Evolutionary conservation across 192 early-diverging fungal species (phyloP).

Genomic region (Geranomyces variabilis): DNA sequence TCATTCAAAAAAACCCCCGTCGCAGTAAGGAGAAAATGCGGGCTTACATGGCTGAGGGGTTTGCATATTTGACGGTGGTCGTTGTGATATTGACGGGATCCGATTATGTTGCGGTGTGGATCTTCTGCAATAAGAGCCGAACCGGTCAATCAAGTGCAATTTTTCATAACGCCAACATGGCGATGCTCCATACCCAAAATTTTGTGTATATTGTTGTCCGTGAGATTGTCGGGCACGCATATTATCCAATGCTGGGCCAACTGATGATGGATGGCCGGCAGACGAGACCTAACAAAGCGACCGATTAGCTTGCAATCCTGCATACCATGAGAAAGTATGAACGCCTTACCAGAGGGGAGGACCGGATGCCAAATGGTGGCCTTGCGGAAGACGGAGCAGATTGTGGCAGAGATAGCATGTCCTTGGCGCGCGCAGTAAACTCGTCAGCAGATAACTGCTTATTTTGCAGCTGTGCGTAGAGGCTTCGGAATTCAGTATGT

Average conservation of each 20-base stretch:
- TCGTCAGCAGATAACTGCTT: constrained; percentile 10
- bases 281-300: neutral
- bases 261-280: neutral
- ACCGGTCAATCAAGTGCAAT: too few species aligned
- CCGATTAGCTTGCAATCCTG: neutral
- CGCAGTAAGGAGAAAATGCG: too few species aligned
- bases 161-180: too few species aligned
- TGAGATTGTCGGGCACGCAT: neutral
- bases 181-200: neutral
- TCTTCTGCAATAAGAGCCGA: too few species aligned
- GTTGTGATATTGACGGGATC: too few species aligned
- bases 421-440: constrained; percentile 22
- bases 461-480: constrained; percentile 22
- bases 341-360: neutral
- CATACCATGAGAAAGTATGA: neutral
- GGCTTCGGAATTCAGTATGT: constrained; percentile 22
- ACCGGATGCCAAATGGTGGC: neutral
- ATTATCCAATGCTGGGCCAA: neutral
- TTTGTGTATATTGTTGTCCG: neutral
- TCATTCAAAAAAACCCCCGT: too few species aligned
- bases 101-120: too few species aligned
- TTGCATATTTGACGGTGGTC: too few species aligned
- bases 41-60: too few species aligned
- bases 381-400: neutral
- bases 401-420: constrained; percentile 10